phyloP scores from a whole-genome alignment of 441 rosid genomes.

The Viola pubescens region DNA sequence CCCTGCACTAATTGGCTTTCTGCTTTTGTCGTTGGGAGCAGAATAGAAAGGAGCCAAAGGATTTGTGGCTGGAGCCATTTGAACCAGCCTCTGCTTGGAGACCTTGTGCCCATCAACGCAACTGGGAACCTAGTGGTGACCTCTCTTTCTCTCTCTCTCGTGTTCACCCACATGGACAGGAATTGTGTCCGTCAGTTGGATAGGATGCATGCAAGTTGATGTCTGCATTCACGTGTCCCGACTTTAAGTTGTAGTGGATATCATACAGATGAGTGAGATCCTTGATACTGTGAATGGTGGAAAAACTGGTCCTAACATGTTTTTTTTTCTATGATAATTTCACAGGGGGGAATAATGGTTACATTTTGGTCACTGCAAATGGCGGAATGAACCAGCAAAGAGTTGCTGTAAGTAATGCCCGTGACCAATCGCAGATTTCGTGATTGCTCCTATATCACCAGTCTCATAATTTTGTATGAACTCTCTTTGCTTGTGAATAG shows the following conservation, averaged over 20 bases:
- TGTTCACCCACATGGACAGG: too few relatives aligned
- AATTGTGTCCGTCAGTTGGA: not conserved
- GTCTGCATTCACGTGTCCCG: constrained; percentile 4
- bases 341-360: constrained; percentile 78
- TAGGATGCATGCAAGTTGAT: not conserved
- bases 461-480: constrained; percentile 4
- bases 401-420: constrained; percentile 71
- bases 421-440: constrained; percentile 12
- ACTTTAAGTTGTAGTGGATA: not conserved
- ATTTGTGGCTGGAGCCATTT: constrained; percentile 80
- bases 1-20: constrained; percentile 8
- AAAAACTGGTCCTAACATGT: constrained; percentile 7
- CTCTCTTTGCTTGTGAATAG: constrained; percentile 12
- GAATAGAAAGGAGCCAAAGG: constrained; percentile 81
- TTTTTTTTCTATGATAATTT: constrained; percentile 2
- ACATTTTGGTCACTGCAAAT: constrained; percentile 84
- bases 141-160: constrained; percentile 10
- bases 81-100: constrained; percentile 76
- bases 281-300: not conserved
- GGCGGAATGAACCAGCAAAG: constrained; percentile 98
- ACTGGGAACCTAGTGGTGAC: constrained; percentile 67
- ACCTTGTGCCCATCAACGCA: constrained; percentile 81
- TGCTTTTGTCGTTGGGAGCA: constrained; percentile 35
- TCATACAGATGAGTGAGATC: constrained; percentile 3
- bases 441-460: not conserved